Percentiles rank a stretch among this genome's conserved stretches.
phyloP scores from a whole-genome alignment of 2,329 filamentous ascomycete species.

The Keithomyces neogunnii region DNA sequence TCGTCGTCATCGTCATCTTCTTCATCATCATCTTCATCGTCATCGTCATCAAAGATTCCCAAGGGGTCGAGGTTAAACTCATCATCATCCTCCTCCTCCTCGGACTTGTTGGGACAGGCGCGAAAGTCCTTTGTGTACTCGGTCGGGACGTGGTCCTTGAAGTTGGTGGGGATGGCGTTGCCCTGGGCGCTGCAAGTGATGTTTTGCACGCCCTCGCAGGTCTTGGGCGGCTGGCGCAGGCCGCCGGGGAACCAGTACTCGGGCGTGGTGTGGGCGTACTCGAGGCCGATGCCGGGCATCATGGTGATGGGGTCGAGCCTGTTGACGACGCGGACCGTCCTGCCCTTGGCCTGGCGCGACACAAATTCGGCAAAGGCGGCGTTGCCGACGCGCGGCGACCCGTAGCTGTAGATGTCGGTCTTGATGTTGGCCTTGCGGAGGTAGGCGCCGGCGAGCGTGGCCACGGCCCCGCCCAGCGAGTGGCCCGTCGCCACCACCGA shows the following conservation, averaged over 20 bases:
- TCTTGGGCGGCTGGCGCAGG: neutral
- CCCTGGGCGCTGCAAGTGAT: neutral
- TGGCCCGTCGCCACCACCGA: conserved; percentile 52
- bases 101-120: conserved; percentile 9
- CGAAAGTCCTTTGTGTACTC: neutral
- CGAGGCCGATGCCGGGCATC: neutral
- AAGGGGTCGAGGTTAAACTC: too few relatives aligned
- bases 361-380: conserved; percentile 31
- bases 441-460: conserved; percentile 48
- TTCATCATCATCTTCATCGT: too few relatives aligned
- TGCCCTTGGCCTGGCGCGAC: neutral
- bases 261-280: conserved; percentile 1
- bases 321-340: neutral
- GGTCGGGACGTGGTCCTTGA: neutral
- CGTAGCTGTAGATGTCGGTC: conserved; percentile 55
- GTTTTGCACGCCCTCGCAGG: neutral
- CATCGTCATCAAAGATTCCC: too few relatives aligned
- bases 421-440: conserved; percentile 39
- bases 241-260: conserved; percentile 1
- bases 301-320: neutral
- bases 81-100: too few relatives aligned
- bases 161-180: neutral
- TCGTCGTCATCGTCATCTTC: too few relatives aligned
- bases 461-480: conserved; percentile 59
- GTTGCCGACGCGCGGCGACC: conserved; percentile 59